Conservation (phyloP, 2,329 filamentous ascomycete species). For the Hymenoscyphus infarciens region DNA sequence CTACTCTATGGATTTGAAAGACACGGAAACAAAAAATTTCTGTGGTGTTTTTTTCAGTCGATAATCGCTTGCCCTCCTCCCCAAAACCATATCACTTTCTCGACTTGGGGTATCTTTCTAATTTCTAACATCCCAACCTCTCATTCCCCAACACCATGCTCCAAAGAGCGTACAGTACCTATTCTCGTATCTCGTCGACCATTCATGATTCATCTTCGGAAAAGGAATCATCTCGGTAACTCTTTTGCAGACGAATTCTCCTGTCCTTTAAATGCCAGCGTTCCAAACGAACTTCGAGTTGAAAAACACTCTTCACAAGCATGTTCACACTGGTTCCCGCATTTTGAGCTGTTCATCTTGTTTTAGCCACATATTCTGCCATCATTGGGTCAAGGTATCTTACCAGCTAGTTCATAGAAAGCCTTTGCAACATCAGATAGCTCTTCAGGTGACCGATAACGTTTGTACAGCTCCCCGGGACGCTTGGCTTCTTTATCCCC, state of each 20-base stretch:
- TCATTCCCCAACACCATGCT: neutral
- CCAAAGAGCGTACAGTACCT: neutral
- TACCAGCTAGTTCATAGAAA: conserved; percentile 44
- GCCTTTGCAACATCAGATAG: conserved; percentile 40
- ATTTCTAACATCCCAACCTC: neutral
- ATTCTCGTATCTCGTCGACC: neutral
- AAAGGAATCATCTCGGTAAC: neutral
- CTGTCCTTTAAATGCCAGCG: conserved; percentile 29
- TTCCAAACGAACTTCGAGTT: conserved; percentile 30
- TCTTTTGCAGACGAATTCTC: conserved; percentile 17
- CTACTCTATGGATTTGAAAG: too few species aligned
- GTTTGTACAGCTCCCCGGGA: conserved; percentile 36
- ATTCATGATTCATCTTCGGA: neutral
- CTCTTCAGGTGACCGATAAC: conserved; percentile 41
- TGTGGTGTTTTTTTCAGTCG: too few species aligned
- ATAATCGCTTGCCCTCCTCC: too few species aligned
- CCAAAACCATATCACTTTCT: too few species aligned
- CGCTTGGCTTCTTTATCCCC: conserved; percentile 25
- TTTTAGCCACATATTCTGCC: conserved; percentile 1
- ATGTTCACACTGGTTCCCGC: conserved; percentile 27
- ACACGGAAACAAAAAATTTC: too few species aligned
- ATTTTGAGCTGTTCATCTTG: conserved; percentile 25
- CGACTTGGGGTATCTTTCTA: too few species aligned
- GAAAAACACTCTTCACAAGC: conserved; percentile 30
- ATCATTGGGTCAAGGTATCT: conserved; percentile 21